Percentiles rank a stretch among this genome's conserved stretches.
phyloP scores from a whole-genome alignment of 345 rosid genomes.

The Excoecaria cochinchinensis region DNA sequence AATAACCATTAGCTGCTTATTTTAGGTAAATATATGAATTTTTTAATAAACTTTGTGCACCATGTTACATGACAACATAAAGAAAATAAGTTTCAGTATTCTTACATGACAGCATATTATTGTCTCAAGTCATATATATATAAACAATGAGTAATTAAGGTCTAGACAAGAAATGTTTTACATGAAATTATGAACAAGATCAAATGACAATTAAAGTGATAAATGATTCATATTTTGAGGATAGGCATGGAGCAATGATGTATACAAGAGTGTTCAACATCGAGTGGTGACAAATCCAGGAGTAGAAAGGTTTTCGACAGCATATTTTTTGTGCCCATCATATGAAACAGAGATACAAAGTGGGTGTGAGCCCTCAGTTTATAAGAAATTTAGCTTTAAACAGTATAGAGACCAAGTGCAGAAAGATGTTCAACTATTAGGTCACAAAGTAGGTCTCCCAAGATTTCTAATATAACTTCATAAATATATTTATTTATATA shows the following conservation, averaged over 20 bases:
- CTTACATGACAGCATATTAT: too few species aligned
- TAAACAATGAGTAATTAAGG: too few species aligned
- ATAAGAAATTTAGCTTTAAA: constrained; percentile 66
- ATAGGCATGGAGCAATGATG: constrained; percentile 95
- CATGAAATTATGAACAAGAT: too few species aligned
- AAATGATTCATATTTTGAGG: neutral
- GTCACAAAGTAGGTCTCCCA: constrained; percentile 81
- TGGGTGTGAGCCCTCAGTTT: constrained; percentile 45
- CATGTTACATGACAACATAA: too few species aligned
- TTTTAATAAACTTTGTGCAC: too few species aligned
- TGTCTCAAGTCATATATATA: too few species aligned
- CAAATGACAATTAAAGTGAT: too few species aligned
- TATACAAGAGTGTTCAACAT: constrained; percentile 80
- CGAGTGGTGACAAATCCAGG: constrained; percentile 70
- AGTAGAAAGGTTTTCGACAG: constrained; percentile 77
- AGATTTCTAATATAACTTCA: constrained; percentile 47
- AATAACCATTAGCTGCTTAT: too few species aligned
- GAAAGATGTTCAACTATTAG: constrained; percentile 69
- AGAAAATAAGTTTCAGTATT: too few species aligned
- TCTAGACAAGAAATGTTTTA: too few species aligned
- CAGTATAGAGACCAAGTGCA: constrained; percentile 75
- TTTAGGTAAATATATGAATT: too few species aligned
- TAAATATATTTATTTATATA: neutral
- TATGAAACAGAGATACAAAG: constrained; percentile 62
- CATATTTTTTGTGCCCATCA: constrained; percentile 89